These are phyloP conservation scores for Cladosporium sp. DNA, from an alignment of 2,329 filamentous ascomycete species.

Conservation along the genomic window DNA sequence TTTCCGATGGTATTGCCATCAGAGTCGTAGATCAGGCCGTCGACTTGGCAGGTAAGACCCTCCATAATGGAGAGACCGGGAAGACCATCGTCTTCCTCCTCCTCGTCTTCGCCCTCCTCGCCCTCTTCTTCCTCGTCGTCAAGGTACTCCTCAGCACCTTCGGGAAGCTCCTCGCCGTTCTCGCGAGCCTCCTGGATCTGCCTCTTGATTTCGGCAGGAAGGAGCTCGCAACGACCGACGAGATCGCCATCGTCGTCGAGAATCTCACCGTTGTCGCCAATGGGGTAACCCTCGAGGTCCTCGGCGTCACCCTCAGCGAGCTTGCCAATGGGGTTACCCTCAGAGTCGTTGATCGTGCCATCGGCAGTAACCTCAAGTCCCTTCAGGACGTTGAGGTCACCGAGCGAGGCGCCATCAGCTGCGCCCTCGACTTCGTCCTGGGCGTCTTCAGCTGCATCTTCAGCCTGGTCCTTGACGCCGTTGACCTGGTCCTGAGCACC, in stretches of 20 bases:
- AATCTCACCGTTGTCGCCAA: constrained; percentile 53
- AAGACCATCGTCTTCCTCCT: constrained; percentile 29
- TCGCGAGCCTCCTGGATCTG: constrained; percentile 38
- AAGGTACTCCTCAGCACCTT: constrained; percentile 33
- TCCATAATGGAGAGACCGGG: constrained; percentile 45
- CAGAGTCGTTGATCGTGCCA: constrained; percentile 49
- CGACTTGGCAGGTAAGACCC: constrained; percentile 44
- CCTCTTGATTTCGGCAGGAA: constrained; percentile 42
- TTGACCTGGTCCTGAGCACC: constrained; percentile 30
- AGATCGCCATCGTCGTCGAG: constrained; percentile 53
- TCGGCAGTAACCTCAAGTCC: constrained; percentile 52
- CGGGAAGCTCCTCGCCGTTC: constrained; percentile 33
- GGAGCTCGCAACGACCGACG: constrained; percentile 50
- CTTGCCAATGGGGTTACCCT: constrained; percentile 46
- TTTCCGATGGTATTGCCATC: constrained; percentile 49
- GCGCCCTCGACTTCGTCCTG: constrained; percentile 17
- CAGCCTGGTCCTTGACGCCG: constrained; percentile 26
- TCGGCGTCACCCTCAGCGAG: constrained; percentile 51
- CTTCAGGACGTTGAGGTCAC: constrained; percentile 44
- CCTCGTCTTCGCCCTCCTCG: constrained; percentile 20
- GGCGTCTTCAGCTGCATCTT: constrained; percentile 18
- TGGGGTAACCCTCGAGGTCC: constrained; percentile 49
- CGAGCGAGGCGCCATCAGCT: constrained; percentile 33
- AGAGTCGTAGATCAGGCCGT: constrained; percentile 47
- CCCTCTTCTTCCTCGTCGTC: constrained; percentile 32